Evolutionary conservation across 257 asterid species (phyloP), one percentile per base, ranked within the genome.

Genomic region (Gynochthodes officinalis): DNA sequence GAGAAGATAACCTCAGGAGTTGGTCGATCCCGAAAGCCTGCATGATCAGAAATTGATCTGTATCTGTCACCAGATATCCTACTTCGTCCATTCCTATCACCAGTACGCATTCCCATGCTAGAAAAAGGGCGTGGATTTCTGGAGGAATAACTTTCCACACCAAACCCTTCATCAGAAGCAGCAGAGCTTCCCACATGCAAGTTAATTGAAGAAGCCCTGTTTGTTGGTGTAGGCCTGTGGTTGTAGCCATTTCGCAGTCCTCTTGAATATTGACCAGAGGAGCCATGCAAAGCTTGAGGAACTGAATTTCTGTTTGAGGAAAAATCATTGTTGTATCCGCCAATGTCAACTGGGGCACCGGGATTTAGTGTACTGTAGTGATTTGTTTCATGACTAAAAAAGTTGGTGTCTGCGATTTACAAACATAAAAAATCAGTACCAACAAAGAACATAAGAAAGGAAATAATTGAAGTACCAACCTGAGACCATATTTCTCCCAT

Each of bases 121-220:
- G 93, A 66, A 58, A 68, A 74, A n/a, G 85, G 75, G 48, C 89
- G 82, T 67, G 83, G 81, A 63, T 84, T 80, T 66, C 94, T 80
- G 32, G 87, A 69, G 62, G 89, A 73, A 76, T 79, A 79, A 76
- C 77, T 81, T 75, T 83, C 90, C 50, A 86, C 65, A 67, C 77
- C 78, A 74, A 79, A 68, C 74, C 90, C 90, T 63, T 86, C 95
- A 53, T 84, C 86, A 75, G 86, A 50, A 52, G 83, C 69, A 70
- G 77, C 80, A 59, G 72, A 71, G 70, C 78, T 87, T 53, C 88
- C 92, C 35, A 80, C 83, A 33, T 66, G 82, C 75, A 71, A 75
- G 79, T 75, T 84, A 82, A 87, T 83, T 42, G 95, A 85, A 25
- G 92, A 78, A 74, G 87, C 83, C 84, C 91, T 73, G 67, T 78